Percentiles rank a stretch among this genome's conserved stretches.
Conservation (phyloP, 1,139 yeast species). For the Hemisphaericaspora xylofermentans region DNA sequence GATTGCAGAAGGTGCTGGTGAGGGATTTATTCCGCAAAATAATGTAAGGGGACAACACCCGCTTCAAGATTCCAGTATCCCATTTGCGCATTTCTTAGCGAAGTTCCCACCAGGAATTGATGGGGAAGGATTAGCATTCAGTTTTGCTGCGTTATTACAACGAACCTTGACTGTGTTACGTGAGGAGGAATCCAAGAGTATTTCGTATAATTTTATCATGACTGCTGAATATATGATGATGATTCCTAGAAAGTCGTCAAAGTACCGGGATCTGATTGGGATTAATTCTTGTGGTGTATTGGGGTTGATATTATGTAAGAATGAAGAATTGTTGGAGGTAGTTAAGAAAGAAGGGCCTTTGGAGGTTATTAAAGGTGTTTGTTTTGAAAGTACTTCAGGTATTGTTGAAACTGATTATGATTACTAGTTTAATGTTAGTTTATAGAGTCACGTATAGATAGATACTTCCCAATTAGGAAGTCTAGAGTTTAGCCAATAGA, state of each 20-base stretch:
- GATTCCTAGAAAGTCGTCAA: conserved; percentile 67
- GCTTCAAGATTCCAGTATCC: conserved; percentile 54
- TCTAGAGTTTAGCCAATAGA: not conserved
- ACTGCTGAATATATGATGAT: conserved; percentile 81
- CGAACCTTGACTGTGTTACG: conserved; percentile 66
- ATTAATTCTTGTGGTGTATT: conserved; percentile 79
- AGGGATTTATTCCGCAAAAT: conserved; percentile 51
- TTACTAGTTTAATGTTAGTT: conserved; percentile 21
- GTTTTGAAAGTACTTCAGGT: conserved; percentile 58
- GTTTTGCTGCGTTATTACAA: conserved; percentile 69
- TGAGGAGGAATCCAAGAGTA: conserved; percentile 42
- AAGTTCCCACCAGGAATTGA: conserved; percentile 56
- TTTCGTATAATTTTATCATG: conserved; percentile 79
- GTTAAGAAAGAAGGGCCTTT: conserved; percentile 45
- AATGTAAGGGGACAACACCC: conserved; percentile 42
- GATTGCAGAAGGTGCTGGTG: conserved; percentile 35
- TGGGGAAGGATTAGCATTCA: conserved; percentile 58
- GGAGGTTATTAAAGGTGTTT: conserved; percentile 55
- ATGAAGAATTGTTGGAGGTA: conserved; percentile 47
- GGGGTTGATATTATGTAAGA: conserved; percentile 77
- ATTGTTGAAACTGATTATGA: conserved; percentile 35
- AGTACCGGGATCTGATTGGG: conserved; percentile 47
- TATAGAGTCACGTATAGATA: not conserved
- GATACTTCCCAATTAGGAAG: not conserved
- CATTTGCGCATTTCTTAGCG: conserved; percentile 82